Base-by-base conservation (phyloP, 257 asterid species). In the Salvia splendens region DNA sequence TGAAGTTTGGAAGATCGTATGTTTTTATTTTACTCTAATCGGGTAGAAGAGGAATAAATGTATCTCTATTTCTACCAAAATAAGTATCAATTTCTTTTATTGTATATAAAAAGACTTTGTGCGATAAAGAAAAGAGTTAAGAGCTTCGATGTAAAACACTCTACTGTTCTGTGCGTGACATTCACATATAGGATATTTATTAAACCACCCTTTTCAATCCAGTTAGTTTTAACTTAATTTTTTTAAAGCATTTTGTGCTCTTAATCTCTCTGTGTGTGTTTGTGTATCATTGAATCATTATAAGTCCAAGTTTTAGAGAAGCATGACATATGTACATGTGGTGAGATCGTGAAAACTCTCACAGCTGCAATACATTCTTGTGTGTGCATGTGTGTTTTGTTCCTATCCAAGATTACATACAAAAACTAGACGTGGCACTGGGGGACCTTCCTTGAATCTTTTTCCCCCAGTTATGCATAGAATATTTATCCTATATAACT, bases 401-500 rank as follows among this genome's bases (percentile, higher is more conserved):
- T 45, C 50, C 50, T 45, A 45, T 45, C 16, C 50, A 45, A 12
- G 16, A 33, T 33, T 47, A 38, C 28, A 58, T 7, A 30, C 10
- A 11, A 54, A 11, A 38, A 67, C 46, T 54, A 64, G 17, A 15
- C 28, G 45, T 65, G 51, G 71, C 53, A 64, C 51, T 69, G 75
- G 58, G 76, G 70, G 40, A 56, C 69, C 54, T n/a, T 33, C 36
- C 5, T 65, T 54, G 30, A 48, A 65, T 52, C 58, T 42, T 71
- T 66, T 76, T 49, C 72, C 40, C 38, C 52, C 65, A 71, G 38
- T 55, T 53, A 53, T 42, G 38, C 58, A 12, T 15, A 6, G 16
- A 17, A 65, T 42, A 60, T 56, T 65, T 54, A 38, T 54, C 41
- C 72, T 77, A 77, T 48, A 77, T 33, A 77, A 43, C 38, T 35